These are phyloP conservation scores for Nigrospora oryzae DNA, from an alignment of 2,329 filamentous ascomycete species.

Conservation along the genomic window DNA sequence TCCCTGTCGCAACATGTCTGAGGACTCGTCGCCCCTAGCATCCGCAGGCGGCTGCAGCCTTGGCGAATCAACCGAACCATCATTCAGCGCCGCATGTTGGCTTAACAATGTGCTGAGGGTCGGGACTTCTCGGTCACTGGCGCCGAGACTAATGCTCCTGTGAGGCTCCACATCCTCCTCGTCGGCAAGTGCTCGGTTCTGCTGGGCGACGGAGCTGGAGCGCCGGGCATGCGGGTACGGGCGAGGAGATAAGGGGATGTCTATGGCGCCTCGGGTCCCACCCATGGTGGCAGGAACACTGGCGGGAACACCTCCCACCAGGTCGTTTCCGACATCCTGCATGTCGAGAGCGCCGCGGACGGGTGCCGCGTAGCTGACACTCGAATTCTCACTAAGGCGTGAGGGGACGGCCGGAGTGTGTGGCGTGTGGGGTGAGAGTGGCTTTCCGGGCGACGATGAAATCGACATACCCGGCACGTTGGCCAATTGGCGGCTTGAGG, in stretches of 20 bases:
- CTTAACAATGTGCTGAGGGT: constrained; percentile 56
- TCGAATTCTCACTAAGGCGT: constrained; percentile 83
- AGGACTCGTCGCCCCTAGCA: constrained; percentile 27
- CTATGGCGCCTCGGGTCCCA: constrained; percentile 54
- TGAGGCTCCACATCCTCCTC: constrained; percentile 56
- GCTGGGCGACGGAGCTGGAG: constrained; percentile 63
- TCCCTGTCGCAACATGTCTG: constrained; percentile 28
- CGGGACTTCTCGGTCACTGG: constrained; percentile 54
- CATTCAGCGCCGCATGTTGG: constrained; percentile 29
- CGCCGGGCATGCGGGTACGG: constrained; percentile 46
- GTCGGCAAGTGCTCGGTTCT: constrained; percentile 43
- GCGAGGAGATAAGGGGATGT: constrained; percentile 65
- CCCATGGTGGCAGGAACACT: constrained; percentile 32
- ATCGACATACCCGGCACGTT: constrained; percentile 66
- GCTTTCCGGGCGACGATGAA: constrained; percentile 84
- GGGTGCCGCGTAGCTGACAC: constrained; percentile 53
- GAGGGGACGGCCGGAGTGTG: constrained; percentile 93
- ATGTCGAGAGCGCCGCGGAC: constrained; percentile 16
- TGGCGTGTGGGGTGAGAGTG: constrained; percentile 80
- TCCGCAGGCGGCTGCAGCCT: constrained; percentile 33
- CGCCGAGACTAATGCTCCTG: constrained; percentile 60
- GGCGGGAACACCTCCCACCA: constrained; percentile 24
- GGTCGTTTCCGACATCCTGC: constrained; percentile 15
- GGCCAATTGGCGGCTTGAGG: constrained; percentile 52
- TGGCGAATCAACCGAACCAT: constrained; percentile 22